phyloP scores from a whole-genome alignment of 306 rosid genomes.

The Citrullus colocynthis region DNA sequence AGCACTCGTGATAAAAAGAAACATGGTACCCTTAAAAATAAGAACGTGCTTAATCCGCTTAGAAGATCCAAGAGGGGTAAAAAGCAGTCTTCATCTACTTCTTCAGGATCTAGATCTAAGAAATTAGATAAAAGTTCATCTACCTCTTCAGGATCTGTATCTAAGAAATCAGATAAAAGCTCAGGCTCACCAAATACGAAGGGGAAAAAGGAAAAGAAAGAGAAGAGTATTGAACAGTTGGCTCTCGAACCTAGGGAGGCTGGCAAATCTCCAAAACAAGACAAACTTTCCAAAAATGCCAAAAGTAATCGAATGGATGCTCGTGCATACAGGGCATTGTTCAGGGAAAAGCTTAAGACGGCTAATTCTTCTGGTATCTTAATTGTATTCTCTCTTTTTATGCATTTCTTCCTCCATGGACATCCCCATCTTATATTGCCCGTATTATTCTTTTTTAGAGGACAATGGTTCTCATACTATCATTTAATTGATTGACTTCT shows the following conservation, averaged over 20 bases:
- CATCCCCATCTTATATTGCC: not conserved
- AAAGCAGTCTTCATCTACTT: constrained; percentile 15
- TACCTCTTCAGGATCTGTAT: constrained; percentile 31
- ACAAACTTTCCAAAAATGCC: constrained; percentile 11
- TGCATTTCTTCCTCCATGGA: not conserved
- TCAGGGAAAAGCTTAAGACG: constrained; percentile 14
- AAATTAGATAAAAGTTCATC: constrained; percentile 5
- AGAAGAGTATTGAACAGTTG: constrained; percentile 37
- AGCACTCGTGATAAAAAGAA: constrained; percentile 18
- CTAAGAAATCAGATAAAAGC: constrained; percentile 29
- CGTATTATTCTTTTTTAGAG: not conserved
- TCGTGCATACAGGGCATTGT: constrained; percentile 27
- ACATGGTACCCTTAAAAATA: constrained; percentile 27
- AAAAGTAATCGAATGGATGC: constrained; percentile 29
- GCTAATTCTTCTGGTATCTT: constrained; percentile 22
- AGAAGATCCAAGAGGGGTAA: constrained; percentile 46
- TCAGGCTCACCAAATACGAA: constrained; percentile 22
- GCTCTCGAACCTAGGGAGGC: constrained; percentile 28
- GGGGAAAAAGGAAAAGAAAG: constrained; percentile 25
- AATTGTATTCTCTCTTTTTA: not conserved
- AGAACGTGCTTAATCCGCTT: constrained; percentile 32
- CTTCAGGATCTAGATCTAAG: constrained; percentile 35
- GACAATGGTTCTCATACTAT: not conserved
- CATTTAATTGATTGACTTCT: not conserved
- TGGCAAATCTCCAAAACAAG: constrained; percentile 16